Evolutionary conservation across 768 basidiomycete species (phyloP).

Genomic region (Calvatia gigantea): DNA sequence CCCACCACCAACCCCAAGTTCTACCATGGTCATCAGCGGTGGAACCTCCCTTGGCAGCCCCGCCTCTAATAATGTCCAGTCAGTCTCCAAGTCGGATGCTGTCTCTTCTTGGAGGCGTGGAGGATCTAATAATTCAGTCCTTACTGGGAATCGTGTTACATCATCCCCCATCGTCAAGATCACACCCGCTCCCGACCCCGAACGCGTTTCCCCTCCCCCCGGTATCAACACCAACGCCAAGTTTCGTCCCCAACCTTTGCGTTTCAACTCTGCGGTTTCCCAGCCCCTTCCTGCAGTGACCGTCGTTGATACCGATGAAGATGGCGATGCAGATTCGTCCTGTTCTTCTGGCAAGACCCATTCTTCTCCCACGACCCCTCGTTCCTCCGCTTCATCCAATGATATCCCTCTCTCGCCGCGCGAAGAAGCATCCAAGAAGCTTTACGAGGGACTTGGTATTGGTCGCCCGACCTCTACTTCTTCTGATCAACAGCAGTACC

Average conservation of each 20-base stretch:
- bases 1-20: constrained; percentile 53
- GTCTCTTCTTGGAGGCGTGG: constrained; percentile 81
- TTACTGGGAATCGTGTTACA: constrained; percentile 59
- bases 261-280: constrained; percentile 51
- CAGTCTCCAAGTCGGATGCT: constrained; percentile 78
- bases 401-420: constrained; percentile 71
- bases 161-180: constrained; percentile 69
- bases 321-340: constrained; percentile 52
- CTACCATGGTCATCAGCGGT: constrained; percentile 68
- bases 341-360: constrained; percentile 59
- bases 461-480: constrained; percentile 58
- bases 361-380: constrained; percentile 77
- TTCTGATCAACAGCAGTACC: constrained; percentile 35
- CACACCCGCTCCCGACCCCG: constrained; percentile 65
- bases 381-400: constrained; percentile 57
- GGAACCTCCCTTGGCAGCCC: constrained; percentile 65
- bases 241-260: constrained; percentile 65
- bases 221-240: constrained; percentile 19
- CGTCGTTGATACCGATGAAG: constrained; percentile 49
- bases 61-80: constrained; percentile 35
- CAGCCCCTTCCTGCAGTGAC: constrained; percentile 54
- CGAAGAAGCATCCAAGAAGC: constrained; percentile 82
- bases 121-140: constrained; percentile 66
- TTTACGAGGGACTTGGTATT: constrained; percentile 87
- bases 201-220: constrained; percentile 29